Base-by-base conservation (phyloP, 2,329 filamentous ascomycete species). In the Colletotrichum costaricense region DNA sequence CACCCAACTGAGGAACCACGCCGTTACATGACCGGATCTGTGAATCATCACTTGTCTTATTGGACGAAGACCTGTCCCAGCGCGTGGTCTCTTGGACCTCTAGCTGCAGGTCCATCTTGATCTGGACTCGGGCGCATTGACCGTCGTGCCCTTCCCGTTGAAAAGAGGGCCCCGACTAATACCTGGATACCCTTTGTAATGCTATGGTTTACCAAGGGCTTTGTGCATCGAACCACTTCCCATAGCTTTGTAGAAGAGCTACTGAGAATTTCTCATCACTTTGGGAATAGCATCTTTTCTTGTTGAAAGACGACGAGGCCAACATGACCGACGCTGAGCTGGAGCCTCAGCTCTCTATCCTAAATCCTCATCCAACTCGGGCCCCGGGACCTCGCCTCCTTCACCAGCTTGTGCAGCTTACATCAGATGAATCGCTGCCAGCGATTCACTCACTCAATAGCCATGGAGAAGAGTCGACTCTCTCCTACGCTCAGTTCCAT, bases 401-500 rank as follows among this genome's bases (percentile, higher is more conserved):
- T 49, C 87, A 90, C 80, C 81, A 93, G 11, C 86, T 97, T 8
- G 89, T 97, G 62, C 82, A 85, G 30, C 78, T 78, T 69, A 77
- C 82, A 24, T 72, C 77, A 46, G 73, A 80, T n/a, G 74, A 78
- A 28, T 77, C 81, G 58, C 77, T 78, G 6, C 81, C 82, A 54
- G 93, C 93, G 8, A 87, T 95, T 74, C 92, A 95, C 69, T 90
- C 35, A 82, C 85, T 71, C 76, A 84, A 86, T 69, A 76, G 84
- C 57, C 84, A 88, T 75, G 87, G 86, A 33, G 79, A 78, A 33
- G 83, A 83, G 33, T 82, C 81, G 11, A 82, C 79, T 1, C 79
- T 94, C 56, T 90, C 91, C 0, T 97, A 95, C 79, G 69, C 79
- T 11, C 82, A 91, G 55, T 84, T 97, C 26, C 91, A 95, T 78